phyloP scores from a whole-genome alignment of 2,329 filamentous ascomycete genomes.

The Monosporascus sp. region DNA sequence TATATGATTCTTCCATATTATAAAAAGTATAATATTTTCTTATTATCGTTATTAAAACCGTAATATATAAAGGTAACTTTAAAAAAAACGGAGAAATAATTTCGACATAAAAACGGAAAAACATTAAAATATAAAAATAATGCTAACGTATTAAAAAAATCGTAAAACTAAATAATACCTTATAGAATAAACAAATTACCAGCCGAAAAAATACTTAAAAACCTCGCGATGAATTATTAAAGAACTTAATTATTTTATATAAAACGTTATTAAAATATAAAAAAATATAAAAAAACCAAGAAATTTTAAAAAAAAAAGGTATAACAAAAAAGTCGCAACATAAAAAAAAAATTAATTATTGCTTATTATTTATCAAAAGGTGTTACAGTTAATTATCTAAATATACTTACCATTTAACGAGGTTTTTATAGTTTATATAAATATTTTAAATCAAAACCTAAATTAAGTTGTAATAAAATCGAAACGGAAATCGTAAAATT shows the following conservation, averaged over 20 bases:
- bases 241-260: no score
- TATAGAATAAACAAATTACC: neutral
- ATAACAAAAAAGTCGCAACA: neutral
- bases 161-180: no score
- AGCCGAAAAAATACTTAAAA: neutral
- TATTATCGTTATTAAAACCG: no score
- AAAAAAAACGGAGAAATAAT: no score
- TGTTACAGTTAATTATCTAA: neutral
- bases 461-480: neutral
- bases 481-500: neutral
- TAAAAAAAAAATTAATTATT: neutral
- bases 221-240: neutral
- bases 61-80: no score
- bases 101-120: no score
- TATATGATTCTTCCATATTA: no score
- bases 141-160: neutral
- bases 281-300: no score
- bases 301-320: no score
- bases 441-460: neutral
- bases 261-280: no score
- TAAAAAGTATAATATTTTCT: no score
- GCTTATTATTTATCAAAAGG: neutral
- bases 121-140: no score
- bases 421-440: neutral
- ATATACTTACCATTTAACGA: neutral